Evolutionary conservation across 2,329 filamentous ascomycete species (phyloP).

Genomic region (Cladosporium cucumerinum): DNA sequence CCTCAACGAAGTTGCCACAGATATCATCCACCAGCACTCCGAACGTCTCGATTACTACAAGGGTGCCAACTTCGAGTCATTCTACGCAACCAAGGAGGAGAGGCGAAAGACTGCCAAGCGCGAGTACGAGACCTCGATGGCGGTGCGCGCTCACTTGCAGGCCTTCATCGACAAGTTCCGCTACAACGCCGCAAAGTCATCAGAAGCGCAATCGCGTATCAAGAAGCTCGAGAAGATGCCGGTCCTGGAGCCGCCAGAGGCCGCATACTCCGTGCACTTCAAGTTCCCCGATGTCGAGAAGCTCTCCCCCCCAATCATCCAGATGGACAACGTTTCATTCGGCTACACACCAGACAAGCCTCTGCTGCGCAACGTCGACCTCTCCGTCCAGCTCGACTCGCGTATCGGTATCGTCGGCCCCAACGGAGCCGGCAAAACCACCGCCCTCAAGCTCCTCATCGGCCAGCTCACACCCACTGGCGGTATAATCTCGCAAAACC

Average conservation of each 20-base stretch:
- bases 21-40: conserved; percentile 98
- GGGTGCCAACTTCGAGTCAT: conserved; percentile 90
- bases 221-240: conserved; percentile 99
- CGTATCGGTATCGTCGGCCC: conserved; percentile 98
- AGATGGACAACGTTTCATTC: conserved; percentile 91
- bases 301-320: conserved; percentile 92
- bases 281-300: conserved; percentile 97
- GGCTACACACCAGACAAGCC: conserved; percentile 79
- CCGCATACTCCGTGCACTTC: conserved; percentile 94
- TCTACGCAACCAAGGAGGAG: conserved; percentile 97
- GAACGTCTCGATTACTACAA: conserved; percentile 98
- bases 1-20: conserved; percentile 97
- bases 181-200: conserved; percentile 98
- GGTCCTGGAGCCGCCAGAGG: conserved; percentile 81
- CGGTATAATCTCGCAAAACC: conserved; percentile 83
- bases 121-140: conserved; percentile 99
- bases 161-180: conserved; percentile 99
- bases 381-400: conserved; percentile 96
- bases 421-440: conserved; percentile 98
- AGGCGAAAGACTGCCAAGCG: conserved; percentile 93
- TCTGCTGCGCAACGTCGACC: conserved; percentile 79
- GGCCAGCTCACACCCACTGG: conserved; percentile 72
- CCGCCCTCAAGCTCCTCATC: conserved; percentile 94
- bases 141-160: conserved; percentile 85
- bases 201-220: conserved; percentile 96